A percentile compares a stretch with the other conserved stretches of the same genome.
Evolutionary conservation across 768 basidiomycete genomes (phyloP).

Genomic region (Gymnopilus dilepis): DNA sequence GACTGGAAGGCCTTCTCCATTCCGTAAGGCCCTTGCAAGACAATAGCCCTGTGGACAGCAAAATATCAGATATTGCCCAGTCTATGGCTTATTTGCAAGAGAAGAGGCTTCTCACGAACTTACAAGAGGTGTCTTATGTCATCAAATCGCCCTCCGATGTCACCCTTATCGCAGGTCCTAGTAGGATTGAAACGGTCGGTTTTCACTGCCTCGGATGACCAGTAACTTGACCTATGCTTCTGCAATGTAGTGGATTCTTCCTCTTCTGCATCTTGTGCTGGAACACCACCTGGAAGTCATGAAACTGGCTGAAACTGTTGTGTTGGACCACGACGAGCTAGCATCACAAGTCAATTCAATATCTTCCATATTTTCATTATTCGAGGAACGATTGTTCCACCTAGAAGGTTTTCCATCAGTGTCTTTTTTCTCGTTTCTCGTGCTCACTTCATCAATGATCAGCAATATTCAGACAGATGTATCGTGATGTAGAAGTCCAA

Average conservation of each 20-base stretch:
- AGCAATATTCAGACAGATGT: conserved; percentile 15
- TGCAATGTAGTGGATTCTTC: conserved; percentile 24
- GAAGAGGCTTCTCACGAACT: conserved; percentile 19
- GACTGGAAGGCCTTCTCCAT: conserved; percentile 23
- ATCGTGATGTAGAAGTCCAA: conserved; percentile 15
- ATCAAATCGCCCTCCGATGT: conserved; percentile 24
- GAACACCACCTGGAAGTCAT: conserved; percentile 21
- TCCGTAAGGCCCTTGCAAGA: conserved; percentile 20
- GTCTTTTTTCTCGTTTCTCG: background rate
- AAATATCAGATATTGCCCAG: conserved; percentile 14
- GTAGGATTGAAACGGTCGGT: conserved; percentile 27
- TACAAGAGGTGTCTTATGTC: conserved; percentile 22
- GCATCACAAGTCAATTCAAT: conserved; percentile 5
- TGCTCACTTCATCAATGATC: background rate
- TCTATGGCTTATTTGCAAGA: conserved; percentile 11
- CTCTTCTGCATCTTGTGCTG: conserved; percentile 25
- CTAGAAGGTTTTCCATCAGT: conserved; percentile 21
- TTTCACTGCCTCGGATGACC: background rate
- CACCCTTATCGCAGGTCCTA: conserved; percentile 20
- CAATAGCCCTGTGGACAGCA: conserved; percentile 3
- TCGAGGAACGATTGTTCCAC: conserved; percentile 13
- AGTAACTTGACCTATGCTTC: background rate
- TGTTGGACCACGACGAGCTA: conserved; percentile 11
- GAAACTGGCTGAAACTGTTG: background rate
- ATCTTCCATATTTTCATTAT: conserved; percentile 11